Evolutionary conservation across 2,329 filamentous ascomycete species (phyloP).

Genomic region (Calonectria fujianensis): DNA sequence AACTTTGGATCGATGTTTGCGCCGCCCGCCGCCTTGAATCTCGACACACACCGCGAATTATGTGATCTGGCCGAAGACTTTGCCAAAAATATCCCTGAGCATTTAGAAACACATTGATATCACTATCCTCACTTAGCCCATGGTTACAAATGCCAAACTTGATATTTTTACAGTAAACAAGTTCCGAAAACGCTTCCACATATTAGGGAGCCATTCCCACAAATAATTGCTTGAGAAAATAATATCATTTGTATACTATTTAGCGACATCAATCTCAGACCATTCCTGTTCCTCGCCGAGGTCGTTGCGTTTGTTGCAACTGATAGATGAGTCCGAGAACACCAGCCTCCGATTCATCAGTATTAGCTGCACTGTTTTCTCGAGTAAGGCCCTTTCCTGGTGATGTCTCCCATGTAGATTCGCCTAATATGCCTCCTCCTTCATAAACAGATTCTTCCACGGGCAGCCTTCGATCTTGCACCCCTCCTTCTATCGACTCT

Average conservation of each 20-base stretch:
- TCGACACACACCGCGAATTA: background rate
- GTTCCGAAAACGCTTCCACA: background rate
- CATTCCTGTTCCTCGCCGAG: conserved; percentile 66
- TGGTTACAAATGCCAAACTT: background rate
- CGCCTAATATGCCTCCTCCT: conserved; percentile 70
- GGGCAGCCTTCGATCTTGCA: conserved; percentile 64
- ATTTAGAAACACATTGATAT: background rate
- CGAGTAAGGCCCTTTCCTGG: conserved; percentile 70
- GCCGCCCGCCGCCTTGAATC: too few species aligned
- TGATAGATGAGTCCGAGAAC: conserved; percentile 76
- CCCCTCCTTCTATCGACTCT: conserved; percentile 71
- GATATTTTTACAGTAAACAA: background rate
- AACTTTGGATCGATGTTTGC: background rate
- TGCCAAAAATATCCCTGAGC: background rate
- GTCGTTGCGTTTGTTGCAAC: conserved; percentile 74
- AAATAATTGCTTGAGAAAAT: background rate
- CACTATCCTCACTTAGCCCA: background rate
- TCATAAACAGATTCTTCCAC: conserved; percentile 74
- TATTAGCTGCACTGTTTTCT: conserved; percentile 69
- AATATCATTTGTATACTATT: background rate
- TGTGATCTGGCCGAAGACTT: background rate
- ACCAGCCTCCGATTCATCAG: conserved; percentile 70
- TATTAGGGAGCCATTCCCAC: background rate
- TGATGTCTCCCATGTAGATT: conserved; percentile 76
- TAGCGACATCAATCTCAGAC: conserved; percentile 41